These are phyloP conservation scores for Fusarium caatingaense DNA, from an alignment of 2,329 filamentous ascomycete genomes.

Conservation along the genomic window DNA sequence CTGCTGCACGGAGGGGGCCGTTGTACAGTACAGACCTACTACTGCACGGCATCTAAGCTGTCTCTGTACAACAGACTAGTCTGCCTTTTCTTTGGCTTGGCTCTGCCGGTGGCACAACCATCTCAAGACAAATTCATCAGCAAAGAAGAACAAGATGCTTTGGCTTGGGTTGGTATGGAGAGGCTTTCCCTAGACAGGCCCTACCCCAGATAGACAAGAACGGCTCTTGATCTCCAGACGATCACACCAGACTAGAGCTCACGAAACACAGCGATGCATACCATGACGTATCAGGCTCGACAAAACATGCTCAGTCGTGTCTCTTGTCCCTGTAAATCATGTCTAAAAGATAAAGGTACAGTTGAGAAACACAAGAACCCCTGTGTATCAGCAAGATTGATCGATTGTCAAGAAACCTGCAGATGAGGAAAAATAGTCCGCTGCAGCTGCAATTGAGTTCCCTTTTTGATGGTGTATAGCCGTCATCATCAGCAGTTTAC, in stretches of 20 bases:
- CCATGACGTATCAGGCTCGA: slow-evolving; percentile 39
- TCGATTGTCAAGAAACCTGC: background rate
- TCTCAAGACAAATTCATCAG: background rate
- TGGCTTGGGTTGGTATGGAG: slow-evolving; percentile 10
- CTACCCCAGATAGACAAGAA: slow-evolving; percentile 17
- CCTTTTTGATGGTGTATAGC: background rate
- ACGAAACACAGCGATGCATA: slow-evolving; percentile 41
- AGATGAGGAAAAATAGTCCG: background rate
- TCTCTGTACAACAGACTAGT: background rate
- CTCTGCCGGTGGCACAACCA: slow-evolving; percentile 7
- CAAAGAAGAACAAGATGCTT: background rate
- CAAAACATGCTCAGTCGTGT: slow-evolving; percentile 7
- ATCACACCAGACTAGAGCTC: slow-evolving; percentile 37
- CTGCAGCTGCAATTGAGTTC: background rate
- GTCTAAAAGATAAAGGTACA: background rate
- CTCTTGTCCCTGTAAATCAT: slow-evolving; percentile 25
- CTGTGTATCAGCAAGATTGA: background rate
- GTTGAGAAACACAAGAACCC: background rate
- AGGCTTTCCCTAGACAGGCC: slow-evolving; percentile 1
- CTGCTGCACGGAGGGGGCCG: slow-evolving; percentile 27
- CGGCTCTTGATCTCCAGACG: slow-evolving; percentile 20
- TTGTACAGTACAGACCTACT: slow-evolving; percentile 8
- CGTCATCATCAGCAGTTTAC: slow-evolving; percentile 26
- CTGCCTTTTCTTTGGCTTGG: slow-evolving; percentile 4
- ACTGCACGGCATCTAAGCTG: background rate